These are phyloP conservation scores for Secale cereale DNA, from an alignment of 176 grass and related monocot species.

Conservation along the genomic window DNA sequence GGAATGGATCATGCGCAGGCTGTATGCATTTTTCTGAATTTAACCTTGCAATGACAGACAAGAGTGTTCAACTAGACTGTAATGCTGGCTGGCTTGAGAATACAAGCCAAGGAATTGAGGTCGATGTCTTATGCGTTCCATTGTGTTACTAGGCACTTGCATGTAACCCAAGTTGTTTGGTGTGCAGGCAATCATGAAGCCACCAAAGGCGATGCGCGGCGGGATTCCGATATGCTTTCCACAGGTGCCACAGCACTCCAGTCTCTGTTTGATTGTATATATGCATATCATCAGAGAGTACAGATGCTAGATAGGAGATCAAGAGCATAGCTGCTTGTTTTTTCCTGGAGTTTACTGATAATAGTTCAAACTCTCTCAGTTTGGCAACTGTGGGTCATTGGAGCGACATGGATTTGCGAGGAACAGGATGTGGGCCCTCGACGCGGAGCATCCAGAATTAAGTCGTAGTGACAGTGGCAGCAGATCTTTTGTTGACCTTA, in stretches of 20 bases:
- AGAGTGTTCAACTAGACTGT: not conserved
- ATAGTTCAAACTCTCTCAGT: constrained; percentile 36
- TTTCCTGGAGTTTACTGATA: not conserved
- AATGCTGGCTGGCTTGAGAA: not conserved
- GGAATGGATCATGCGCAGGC: not conserved
- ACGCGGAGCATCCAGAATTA: constrained; percentile 44
- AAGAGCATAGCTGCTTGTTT: too few relatives aligned
- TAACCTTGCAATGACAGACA: not conserved
- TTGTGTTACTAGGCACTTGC: constrained; percentile 5
- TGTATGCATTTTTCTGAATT: not conserved
- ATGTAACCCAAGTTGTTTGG: not conserved
- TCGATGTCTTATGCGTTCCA: not conserved
- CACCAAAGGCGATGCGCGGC: constrained; percentile 75
- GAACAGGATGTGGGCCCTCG: constrained; percentile 78
- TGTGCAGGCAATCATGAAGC: constrained; percentile 81
- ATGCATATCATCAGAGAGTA: not conserved
- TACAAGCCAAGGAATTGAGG: not conserved
- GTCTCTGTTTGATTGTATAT: not conserved
- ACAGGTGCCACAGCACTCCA: constrained; percentile 40
- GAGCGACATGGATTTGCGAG: constrained; percentile 96
- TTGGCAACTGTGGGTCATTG: constrained; percentile 65
- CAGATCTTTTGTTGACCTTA: constrained; percentile 59
- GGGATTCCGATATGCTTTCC: constrained; percentile 95
- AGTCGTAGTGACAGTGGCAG: constrained; percentile 27
- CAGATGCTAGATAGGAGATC: not conserved